phyloP scores from a whole-genome alignment of 2,329 filamentous ascomycete genomes.

The Aureobasidium uvarum region DNA sequence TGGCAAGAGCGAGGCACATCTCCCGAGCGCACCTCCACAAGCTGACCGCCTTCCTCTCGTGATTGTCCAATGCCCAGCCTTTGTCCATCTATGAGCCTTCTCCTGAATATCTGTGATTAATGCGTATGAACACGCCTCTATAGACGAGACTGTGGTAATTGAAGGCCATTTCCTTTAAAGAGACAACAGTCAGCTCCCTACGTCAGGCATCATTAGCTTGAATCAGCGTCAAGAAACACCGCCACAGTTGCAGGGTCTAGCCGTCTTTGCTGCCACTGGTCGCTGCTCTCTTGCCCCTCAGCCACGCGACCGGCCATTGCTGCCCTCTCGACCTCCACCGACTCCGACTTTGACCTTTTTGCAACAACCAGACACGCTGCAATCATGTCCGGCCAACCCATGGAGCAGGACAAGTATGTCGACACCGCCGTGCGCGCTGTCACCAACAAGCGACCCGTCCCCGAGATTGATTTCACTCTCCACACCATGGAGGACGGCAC shows the following conservation, averaged over 20 bases:
- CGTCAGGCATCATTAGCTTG: slow-evolving; percentile 25
- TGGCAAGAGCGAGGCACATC: slow-evolving; percentile 4
- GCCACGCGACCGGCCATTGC: slow-evolving; percentile 24
- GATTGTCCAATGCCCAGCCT: neutral
- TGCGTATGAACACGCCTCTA: neutral
- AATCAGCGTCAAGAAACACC: slow-evolving; percentile 23
- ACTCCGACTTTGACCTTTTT: slow-evolving; percentile 13
- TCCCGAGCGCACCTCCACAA: slow-evolving; percentile 9
- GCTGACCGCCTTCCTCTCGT: slow-evolving; percentile 18
- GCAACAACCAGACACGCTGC: slow-evolving; percentile 16
- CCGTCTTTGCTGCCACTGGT: slow-evolving; percentile 20
- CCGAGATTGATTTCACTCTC: slow-evolving; percentile 97
- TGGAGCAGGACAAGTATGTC: slow-evolving; percentile 50
- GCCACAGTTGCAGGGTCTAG: slow-evolving; percentile 25
- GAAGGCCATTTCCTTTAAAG: neutral
- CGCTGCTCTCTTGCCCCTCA: slow-evolving; percentile 21
- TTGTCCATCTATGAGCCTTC: neutral
- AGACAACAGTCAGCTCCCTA: slow-evolving; percentile 12
- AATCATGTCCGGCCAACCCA: slow-evolving; percentile 36
- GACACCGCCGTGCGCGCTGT: slow-evolving; percentile 92
- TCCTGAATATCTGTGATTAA: slow-evolving; percentile 8
- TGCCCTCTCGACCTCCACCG: slow-evolving; percentile 14
- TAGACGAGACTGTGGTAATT: neutral
- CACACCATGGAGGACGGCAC: slow-evolving; percentile 98
- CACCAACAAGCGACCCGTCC: slow-evolving; percentile 88